Base-by-base conservation (phyloP, 78 protist genomes). In the Monocercomonoides exilis region DNA sequence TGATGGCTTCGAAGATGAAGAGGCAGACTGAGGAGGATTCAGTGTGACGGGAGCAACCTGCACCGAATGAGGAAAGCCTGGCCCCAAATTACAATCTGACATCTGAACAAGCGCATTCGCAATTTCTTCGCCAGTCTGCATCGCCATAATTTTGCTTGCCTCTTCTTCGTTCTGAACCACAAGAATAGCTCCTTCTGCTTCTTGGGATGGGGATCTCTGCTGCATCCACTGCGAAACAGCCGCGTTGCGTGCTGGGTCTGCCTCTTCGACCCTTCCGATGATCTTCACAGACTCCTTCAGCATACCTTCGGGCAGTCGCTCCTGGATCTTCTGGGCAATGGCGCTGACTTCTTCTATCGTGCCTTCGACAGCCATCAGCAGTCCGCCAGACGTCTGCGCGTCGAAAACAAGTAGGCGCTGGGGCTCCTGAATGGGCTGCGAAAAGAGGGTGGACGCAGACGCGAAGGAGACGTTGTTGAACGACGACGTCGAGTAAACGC, bases 341-440 rank as follows among this genome's bases (percentile, higher is more conserved):
- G 11, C 70, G 70, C 21, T 21, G 38, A 29, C 21, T 21, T 54
- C 21, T 21, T 54, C 70, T 33, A 4, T 29, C n/a, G 42, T 79
- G 38, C 70, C 70, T 32, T 54, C 70, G 43, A 79, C 43, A 21
- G 82, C 82, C 45, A 79, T 79, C 42, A 79, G 82, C 42, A 79
- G 82, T 33, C 82, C 82, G 82, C 89, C 89, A 0, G 87, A 81
- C 1, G 89, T 87, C 63, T 87, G 89, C 6, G 89, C 46, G 85
- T 87, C 89, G 70, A 36, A 2, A 46, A 86, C 29, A 11, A 86
- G 1, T 32, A 33, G 82, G n/a, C 82, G 82, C 6, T 79, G 82
- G 11, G n/a, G 82, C 82, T 79, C 82, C 70, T 54, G 70, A 54
- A 6, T 6, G 82, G 43, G 11, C 11, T 4, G 43, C 4, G 82